Conservation (phyloP, 495 filamentous ascomycete genomes). For the Ascobolus immersus region DNA sequence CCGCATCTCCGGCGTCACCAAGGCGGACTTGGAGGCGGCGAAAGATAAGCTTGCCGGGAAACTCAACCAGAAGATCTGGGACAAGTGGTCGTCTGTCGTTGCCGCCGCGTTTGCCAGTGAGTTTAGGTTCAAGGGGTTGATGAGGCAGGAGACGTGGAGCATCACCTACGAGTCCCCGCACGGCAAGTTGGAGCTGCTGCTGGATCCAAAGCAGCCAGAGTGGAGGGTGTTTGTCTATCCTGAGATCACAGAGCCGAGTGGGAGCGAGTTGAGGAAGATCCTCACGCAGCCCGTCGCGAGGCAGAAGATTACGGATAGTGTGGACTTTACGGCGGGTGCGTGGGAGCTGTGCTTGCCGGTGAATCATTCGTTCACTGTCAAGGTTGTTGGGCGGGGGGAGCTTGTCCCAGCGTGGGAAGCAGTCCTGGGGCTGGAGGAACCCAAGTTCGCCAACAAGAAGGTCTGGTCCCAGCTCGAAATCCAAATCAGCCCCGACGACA, state of each 20-base stretch:
- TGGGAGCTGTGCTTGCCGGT: slow-evolving; percentile 29
- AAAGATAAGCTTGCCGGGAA: slow-evolving; percentile 3
- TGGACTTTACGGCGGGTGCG: slow-evolving; percentile 20
- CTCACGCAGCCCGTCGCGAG: background rate
- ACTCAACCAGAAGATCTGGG: slow-evolving; percentile 13
- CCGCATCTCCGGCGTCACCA: slow-evolving; percentile 17
- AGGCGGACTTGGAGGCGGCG: slow-evolving; percentile 12
- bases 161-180: slow-evolving; percentile 24
- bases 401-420: slow-evolving; percentile 15
- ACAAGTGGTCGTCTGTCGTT: slow-evolving; percentile 18
- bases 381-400: slow-evolving; percentile 14
- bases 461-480: slow-evolving; percentile 22
- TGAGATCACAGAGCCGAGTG: slow-evolving; percentile 2
- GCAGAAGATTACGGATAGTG: background rate
- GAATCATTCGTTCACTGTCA: slow-evolving; percentile 9
- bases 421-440: slow-evolving; percentile 20
- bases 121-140: slow-evolving; percentile 23
- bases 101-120: slow-evolving; percentile 17
- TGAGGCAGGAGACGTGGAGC: slow-evolving; percentile 27
- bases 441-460: slow-evolving; percentile 15
- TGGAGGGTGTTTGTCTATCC: slow-evolving; percentile 33
- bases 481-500: slow-evolving; percentile 13
- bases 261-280: background rate
- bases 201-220: slow-evolving; percentile 19
- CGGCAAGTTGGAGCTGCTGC: slow-evolving; percentile 25